phyloP scores from a whole-genome alignment of 208 protist genomes.

The Trypanosoma lewisi region DNA sequence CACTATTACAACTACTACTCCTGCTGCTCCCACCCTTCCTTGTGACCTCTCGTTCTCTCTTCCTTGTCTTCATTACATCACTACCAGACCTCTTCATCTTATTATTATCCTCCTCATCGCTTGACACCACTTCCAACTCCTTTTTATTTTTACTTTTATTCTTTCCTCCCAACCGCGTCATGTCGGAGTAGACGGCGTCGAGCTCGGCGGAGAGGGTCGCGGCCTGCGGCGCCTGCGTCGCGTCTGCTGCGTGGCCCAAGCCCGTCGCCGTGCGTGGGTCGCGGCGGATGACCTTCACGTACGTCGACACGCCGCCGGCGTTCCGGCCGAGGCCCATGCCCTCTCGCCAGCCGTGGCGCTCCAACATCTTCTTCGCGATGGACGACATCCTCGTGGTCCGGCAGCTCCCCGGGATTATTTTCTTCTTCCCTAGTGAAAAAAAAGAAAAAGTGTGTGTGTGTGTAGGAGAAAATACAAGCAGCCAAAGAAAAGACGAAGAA shows the following conservation, averaged over 20 bases:
- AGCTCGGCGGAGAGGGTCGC: conserved; percentile 62
- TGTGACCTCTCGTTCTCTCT: conserved; percentile 6
- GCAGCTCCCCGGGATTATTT: neutral
- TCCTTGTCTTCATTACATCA: conserved; percentile 7
- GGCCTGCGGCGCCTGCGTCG: conserved; percentile 35
- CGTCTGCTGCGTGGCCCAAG: conserved; percentile 71
- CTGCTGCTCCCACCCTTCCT: conserved; percentile 19
- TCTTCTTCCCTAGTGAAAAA: too few relatives aligned
- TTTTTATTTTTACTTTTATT: conserved; percentile 5
- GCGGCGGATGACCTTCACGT: conserved; percentile 75
- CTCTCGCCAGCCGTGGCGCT: conserved; percentile 84
- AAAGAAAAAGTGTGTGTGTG: too few relatives aligned
- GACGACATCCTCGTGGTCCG: conserved; percentile 45
- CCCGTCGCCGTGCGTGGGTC: conserved; percentile 66
- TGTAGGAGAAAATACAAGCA: too few relatives aligned
- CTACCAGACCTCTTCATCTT: neutral
- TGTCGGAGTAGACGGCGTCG: conserved; percentile 51
- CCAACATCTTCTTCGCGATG: conserved; percentile 75
- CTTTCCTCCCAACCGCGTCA: neutral
- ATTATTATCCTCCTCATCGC: neutral
- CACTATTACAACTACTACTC: conserved; percentile 19
- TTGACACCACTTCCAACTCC: neutral
- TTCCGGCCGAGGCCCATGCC: conserved; percentile 84
- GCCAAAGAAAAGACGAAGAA: too few relatives aligned
- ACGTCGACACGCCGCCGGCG: conserved; percentile 53